phyloP scores from a whole-genome alignment of 169 alveolate species.

The Perkinsus marinus region DNA sequence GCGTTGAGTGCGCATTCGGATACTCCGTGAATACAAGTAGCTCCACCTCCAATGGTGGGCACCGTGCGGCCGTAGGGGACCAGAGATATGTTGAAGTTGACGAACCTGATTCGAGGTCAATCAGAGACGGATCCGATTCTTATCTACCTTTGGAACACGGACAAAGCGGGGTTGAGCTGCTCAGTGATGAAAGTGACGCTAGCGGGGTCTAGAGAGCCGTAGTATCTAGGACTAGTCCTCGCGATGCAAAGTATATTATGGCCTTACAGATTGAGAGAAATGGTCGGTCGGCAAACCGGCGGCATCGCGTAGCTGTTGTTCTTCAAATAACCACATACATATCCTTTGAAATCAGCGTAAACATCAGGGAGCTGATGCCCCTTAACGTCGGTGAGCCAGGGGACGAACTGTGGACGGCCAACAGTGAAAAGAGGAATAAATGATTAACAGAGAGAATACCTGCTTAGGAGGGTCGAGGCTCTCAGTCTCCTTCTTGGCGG shows the following conservation, averaged over 20 bases:
- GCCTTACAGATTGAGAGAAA: neutral
- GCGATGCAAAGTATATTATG: neutral
- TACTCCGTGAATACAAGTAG: neutral
- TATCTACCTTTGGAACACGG: neutral
- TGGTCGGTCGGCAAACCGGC: neutral
- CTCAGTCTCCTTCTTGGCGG: neutral
- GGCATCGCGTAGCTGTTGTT: neutral
- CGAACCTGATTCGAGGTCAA: neutral
- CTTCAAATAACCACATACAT: neutral
- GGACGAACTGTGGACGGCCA: neutral
- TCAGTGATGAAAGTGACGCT: neutral
- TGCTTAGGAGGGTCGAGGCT: neutral
- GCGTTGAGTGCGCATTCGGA: neutral
- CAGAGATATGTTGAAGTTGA: neutral
- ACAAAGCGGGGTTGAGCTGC: neutral
- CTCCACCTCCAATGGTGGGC: neutral
- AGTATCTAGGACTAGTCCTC: neutral
- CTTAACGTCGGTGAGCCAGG: neutral
- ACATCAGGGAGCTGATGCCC: neutral
- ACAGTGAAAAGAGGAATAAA: neutral
- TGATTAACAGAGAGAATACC: neutral
- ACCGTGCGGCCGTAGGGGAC: neutral
- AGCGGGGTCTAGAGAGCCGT: neutral
- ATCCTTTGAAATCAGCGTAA: neutral
- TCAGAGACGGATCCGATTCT: neutral